These are phyloP conservation scores for Metschnikowia peoriensis DNA, from an alignment of 805 yeast species.

Conservation along the genomic window DNA sequence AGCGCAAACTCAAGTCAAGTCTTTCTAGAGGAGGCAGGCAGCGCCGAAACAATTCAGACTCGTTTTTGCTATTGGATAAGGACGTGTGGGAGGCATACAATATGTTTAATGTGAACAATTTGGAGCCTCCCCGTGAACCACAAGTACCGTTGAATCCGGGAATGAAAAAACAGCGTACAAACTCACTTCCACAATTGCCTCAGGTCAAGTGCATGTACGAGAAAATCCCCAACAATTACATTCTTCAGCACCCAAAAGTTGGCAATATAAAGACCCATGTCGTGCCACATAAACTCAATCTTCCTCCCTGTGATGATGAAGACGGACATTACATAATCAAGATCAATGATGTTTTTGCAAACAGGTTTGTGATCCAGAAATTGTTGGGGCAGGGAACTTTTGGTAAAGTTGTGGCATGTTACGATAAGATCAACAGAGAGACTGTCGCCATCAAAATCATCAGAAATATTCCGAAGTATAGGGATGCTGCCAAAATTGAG, in stretches of 20 bases:
- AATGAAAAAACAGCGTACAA: slow-evolving; percentile 39
- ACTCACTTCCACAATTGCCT: slow-evolving; percentile 45
- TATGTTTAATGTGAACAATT: slow-evolving; percentile 41
- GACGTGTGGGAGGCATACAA: slow-evolving; percentile 44
- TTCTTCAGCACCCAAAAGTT: slow-evolving; percentile 36
- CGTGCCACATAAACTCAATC: slow-evolving; percentile 33
- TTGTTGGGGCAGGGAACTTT: slow-evolving; percentile 90
- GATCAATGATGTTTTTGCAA: slow-evolving; percentile 63
- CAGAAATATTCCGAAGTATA: slow-evolving; percentile 85
- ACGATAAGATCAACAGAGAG: slow-evolving; percentile 57
- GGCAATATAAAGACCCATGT: slow-evolving; percentile 41
- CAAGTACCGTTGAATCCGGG: slow-evolving; percentile 6
- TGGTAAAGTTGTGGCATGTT: slow-evolving; percentile 86
- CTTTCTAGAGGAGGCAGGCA: slow-evolving; percentile 12
- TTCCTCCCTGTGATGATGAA: slow-evolving; percentile 55
- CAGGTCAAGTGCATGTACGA: slow-evolving; percentile 43
- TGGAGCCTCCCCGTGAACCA: slow-evolving; percentile 4
- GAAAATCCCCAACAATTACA: slow-evolving; percentile 36
- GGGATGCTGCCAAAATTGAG: slow-evolving; percentile 95
- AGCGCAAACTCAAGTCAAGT: slow-evolving; percentile 23
- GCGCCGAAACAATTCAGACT: slow-evolving; percentile 35
- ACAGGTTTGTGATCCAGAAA: slow-evolving; percentile 64
- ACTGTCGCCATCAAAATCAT: slow-evolving; percentile 90
- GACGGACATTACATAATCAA: slow-evolving; percentile 74
- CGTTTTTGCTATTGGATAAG: slow-evolving; percentile 32